A percentile compares a stretch with the other conserved stretches of the same genome.
phyloP scores from a whole-genome alignment of 108 stramenopile species.

The Fragilaria radians region DNA sequence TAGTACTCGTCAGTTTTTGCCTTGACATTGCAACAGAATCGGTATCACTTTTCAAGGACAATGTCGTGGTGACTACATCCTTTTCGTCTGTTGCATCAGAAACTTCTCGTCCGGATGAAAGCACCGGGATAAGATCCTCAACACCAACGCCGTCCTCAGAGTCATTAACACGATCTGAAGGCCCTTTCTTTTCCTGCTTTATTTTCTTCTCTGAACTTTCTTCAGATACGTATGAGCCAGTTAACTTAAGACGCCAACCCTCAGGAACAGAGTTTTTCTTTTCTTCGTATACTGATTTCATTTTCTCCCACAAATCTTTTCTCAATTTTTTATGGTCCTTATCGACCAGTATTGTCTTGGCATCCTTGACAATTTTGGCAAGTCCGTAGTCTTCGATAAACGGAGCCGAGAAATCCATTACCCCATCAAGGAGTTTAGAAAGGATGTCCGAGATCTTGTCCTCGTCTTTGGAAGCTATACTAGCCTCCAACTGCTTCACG shows the following conservation, averaged over 20 bases:
- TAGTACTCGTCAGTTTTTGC: too few relatives aligned
- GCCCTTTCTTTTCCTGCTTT: slow-evolving; percentile 3
- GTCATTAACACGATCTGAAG: too few relatives aligned
- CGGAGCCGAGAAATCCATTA: not conserved
- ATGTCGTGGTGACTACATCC: too few relatives aligned
- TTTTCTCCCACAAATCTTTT: slow-evolving; percentile 1
- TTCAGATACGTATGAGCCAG: not conserved
- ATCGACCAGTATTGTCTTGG: slow-evolving; percentile 17
- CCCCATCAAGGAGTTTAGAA: not conserved
- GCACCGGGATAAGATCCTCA: too few relatives aligned
- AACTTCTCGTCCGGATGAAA: too few relatives aligned
- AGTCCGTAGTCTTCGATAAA: slow-evolving; percentile 2
- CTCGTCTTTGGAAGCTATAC: not conserved
- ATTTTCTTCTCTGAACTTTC: not conserved
- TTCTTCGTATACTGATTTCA: slow-evolving; percentile 11
- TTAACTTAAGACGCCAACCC: slow-evolving; percentile 13
- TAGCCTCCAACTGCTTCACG: not conserved
- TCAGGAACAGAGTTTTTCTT: slow-evolving; percentile 17
- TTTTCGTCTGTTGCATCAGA: too few relatives aligned
- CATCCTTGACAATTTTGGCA: slow-evolving; percentile 18
- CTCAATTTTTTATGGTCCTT: slow-evolving; percentile 3
- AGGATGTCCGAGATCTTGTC: not conserved
- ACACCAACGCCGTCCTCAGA: too few relatives aligned
- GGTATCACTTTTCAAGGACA: too few relatives aligned
- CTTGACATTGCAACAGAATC: too few relatives aligned